Evolutionary conservation across 192 early-diverging fungal genomes (phyloP), one percentile per base, ranked within the genome.

Genomic region (Backusella parvicylindrica): DNA sequence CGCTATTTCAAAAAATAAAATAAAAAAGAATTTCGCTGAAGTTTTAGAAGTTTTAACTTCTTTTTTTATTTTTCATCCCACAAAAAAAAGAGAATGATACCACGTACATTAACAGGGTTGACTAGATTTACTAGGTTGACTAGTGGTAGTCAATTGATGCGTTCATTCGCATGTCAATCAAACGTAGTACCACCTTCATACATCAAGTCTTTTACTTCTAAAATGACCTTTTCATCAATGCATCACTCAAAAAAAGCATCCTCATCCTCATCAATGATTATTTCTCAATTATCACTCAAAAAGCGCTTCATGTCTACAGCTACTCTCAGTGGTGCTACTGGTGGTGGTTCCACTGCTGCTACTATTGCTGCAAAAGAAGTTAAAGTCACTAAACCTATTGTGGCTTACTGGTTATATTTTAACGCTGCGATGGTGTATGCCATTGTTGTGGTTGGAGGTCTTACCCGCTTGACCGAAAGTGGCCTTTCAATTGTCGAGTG

Each of bases 401-500:
- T 99, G 23, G 98, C 93, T 3, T 95, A 93, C 75, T 99, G 98
- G 96, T 88, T 95, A 70, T 89, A 97, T 43, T 91, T 92, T 30
- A 94, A 91, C 74, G 95, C 92, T 4, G 91, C 90, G 18, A 90
- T 97, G 75, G 92, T 96, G 36, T 99, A 96, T 86, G 91, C 90
- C 8, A 97, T 99, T 69, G 92, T 99, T 9, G 92, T 96, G 1
- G 88, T 97, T 70, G 98, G 98, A 66, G 98, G 98, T 0, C 80
- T 99, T 63, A 99, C 98, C 36, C 89, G 98, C 37, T 84, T 99
- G 77, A 99, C 98, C 15, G 98, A 98, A 81, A 93, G 92, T 73
- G 98, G 98, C 2, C 86, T 99, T 21, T 97, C 96, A 33, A 99
- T 99, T 75, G 90, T 91, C 49, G 98, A 99, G 76, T 99, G 98